Evolutionary conservation across 257 asterid species (phyloP).

Genomic region (Galeopsis tetrahit): DNA sequence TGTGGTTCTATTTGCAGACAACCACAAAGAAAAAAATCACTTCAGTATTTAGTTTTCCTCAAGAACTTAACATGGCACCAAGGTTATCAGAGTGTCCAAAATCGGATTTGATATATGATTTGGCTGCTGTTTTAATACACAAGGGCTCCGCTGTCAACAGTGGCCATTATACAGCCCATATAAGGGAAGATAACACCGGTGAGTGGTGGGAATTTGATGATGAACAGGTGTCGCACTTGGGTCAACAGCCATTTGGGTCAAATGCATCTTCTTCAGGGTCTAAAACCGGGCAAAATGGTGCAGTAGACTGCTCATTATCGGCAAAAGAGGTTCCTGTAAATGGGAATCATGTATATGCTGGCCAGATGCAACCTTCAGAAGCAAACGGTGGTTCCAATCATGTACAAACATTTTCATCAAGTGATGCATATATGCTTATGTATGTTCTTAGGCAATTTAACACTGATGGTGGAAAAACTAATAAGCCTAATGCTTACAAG

Average conservation of each 20-base stretch:
- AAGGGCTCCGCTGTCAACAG: slow-evolving; percentile 95
- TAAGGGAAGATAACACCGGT: slow-evolving; percentile 80
- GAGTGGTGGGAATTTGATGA: slow-evolving; percentile 99
- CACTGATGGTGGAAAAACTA: slow-evolving; percentile 35
- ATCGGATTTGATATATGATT: slow-evolving; percentile 68
- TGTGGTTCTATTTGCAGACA: slow-evolving; percentile 66
- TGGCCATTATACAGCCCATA: slow-evolving; percentile 94
- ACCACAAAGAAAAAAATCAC: slow-evolving; percentile 93
- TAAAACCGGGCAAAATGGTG: slow-evolving; percentile 53
- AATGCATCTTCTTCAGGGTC: slow-evolving; percentile 50
- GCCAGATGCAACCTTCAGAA: slow-evolving; percentile 45
- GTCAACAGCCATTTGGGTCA: slow-evolving; percentile 76
- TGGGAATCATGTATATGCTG: slow-evolving; percentile 45
- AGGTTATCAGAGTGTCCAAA: slow-evolving; percentile 69
- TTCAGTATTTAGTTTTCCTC: slow-evolving; percentile 85
- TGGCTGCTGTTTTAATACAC: slow-evolving; percentile 97
- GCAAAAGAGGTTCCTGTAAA: slow-evolving; percentile 44
- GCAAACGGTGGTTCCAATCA: slow-evolving; percentile 47
- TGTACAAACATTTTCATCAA: slow-evolving; percentile 68
- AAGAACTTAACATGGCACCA: slow-evolving; percentile 69
- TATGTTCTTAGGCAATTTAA: slow-evolving; percentile 61
- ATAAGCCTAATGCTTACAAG: slow-evolving; percentile 38
- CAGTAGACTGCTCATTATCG: slow-evolving; percentile 50
- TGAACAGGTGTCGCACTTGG: slow-evolving; percentile 83
- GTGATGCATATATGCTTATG: slow-evolving; percentile 99